Evolutionary conservation across 2,329 filamentous ascomycete species (phyloP).

Genomic region (Fusarium sp.): DNA sequence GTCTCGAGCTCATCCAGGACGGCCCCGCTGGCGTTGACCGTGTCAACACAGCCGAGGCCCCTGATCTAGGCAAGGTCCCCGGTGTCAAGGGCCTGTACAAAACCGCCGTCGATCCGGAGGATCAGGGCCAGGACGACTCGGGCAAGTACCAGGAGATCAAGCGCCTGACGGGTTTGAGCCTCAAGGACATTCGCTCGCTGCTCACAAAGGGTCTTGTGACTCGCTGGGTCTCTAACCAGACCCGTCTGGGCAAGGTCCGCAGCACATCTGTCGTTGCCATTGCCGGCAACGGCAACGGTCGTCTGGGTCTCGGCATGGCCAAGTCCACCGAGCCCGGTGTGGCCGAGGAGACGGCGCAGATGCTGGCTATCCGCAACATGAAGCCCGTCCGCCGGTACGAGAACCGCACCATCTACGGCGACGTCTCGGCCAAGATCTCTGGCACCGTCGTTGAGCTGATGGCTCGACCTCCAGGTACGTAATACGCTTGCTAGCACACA

Average conservation of each 20-base stretch:
- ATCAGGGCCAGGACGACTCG: constrained; percentile 62
- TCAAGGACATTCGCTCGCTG: constrained; percentile 65
- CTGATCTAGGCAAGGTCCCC: constrained; percentile 63
- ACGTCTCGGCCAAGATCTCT: constrained; percentile 84
- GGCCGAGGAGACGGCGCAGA: constrained; percentile 76
- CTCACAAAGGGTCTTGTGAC: constrained; percentile 77
- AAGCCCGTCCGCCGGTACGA: constrained; percentile 92
- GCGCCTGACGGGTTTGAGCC: constrained; percentile 64
- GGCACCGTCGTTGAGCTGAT: constrained; percentile 87
- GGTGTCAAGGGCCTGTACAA: constrained; percentile 65
- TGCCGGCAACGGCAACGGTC: constrained; percentile 86
- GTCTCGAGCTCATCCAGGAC: constrained; percentile 53
- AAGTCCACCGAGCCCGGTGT: constrained; percentile 81
- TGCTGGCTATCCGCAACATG: constrained; percentile 91
- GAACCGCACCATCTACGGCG: constrained; percentile 88
- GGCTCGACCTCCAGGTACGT: constrained; percentile 85
- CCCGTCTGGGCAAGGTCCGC: constrained; percentile 91
- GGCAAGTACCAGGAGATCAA: constrained; percentile 64
- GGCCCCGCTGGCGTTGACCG: constrained; percentile 51
- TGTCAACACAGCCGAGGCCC: constrained; percentile 58
- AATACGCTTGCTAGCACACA: constrained; percentile 21
- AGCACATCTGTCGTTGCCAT: constrained; percentile 80
- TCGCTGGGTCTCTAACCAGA: constrained; percentile 88
- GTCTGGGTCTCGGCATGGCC: constrained; percentile 88
- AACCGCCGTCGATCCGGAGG: constrained; percentile 59